Evolutionary conservation across 345 rosid species (phyloP).

Genomic region (Citrus medica): DNA sequence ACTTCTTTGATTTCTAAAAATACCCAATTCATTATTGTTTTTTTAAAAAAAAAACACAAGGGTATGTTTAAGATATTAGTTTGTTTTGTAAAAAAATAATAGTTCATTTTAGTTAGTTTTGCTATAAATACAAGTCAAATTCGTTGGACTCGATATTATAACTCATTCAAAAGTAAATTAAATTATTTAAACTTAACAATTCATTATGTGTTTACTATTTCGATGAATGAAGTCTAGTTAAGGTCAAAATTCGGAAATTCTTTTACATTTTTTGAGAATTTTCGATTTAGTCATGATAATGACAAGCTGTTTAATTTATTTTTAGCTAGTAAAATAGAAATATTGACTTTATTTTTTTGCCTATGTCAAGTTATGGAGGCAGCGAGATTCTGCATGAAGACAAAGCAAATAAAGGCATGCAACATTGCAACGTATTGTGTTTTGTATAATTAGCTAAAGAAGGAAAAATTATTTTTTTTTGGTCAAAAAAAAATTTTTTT

Average conservation of each 20-base stretch:
- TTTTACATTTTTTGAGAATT: not conserved
- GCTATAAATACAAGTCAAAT: not conserved
- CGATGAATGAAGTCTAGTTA: not conserved
- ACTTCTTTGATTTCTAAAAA: not conserved
- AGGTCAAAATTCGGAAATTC: not conserved
- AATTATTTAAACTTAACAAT: not conserved
- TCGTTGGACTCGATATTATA: not conserved
- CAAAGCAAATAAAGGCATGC: not conserved
- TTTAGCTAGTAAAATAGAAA: not conserved
- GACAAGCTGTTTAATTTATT: no score
- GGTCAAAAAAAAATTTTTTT: no score
- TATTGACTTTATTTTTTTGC: not conserved
- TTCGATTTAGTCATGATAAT: no score
- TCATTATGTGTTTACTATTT: no score
- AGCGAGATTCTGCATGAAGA: not conserved
- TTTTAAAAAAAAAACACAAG: no score
- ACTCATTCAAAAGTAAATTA: no score
- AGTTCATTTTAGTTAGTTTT: no score
- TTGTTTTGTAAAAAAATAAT: no score
- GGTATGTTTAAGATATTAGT: not conserved
- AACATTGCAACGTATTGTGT: not conserved
- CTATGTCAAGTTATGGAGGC: not conserved
- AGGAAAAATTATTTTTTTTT: not conserved
- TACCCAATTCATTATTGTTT: not conserved
- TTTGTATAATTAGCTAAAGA: not conserved